Evolutionary conservation across 2,329 filamentous ascomycete genomes (phyloP), one percentile per base, ranked within the genome.

Genomic region (Ceratocystis ficicola): DNA sequence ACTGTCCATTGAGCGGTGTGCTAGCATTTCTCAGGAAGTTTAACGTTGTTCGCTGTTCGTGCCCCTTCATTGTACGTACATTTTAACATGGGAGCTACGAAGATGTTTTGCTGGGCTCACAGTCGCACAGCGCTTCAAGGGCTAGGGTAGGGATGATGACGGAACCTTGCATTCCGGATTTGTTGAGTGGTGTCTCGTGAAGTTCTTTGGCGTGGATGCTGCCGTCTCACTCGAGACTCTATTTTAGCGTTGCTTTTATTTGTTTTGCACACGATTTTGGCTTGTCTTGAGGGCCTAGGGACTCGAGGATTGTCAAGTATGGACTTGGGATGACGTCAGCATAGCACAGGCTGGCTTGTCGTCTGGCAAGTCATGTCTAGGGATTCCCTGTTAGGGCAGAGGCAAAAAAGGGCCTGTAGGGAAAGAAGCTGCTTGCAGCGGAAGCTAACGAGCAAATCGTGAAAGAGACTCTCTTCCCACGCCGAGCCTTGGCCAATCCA

Each of bases 291-390:
- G 6, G 46, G 5, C 17, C 46, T 3, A 20, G 17, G 3, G 20
- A 55, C 50, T 55, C 48, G 22, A 48, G 44, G n/a, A 17, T 48
- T 17, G 10, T 48, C n/a, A n/a, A 25, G 15, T 7, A 50, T 17
- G 46, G 17, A 50, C 46, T 22, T n/a, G 8, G 44, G 55, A 65
- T 65, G 44, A 62, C 57, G 55, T 65, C 64, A 65, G 62, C 46
- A 62, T 44, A 5, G 20, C 50, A 44, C 8, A 65, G 36, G 28
- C 25, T 62, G 36, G 44, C 25, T 62, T 28, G 46, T 17, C 44
- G 46, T 44, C 15, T 50, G 15, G 10, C 20, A 55, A 25, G 50
- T 17, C 32, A 36, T 12, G 32, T 10, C 50, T 55, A 55, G 50
- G 50, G 22, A 55, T 15, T 28, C 50, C 50, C 50, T 55, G 50